These are phyloP conservation scores for Eremothecium coryli DNA, from an alignment of 1,139 yeast genomes.

Conservation along the genomic window DNA sequence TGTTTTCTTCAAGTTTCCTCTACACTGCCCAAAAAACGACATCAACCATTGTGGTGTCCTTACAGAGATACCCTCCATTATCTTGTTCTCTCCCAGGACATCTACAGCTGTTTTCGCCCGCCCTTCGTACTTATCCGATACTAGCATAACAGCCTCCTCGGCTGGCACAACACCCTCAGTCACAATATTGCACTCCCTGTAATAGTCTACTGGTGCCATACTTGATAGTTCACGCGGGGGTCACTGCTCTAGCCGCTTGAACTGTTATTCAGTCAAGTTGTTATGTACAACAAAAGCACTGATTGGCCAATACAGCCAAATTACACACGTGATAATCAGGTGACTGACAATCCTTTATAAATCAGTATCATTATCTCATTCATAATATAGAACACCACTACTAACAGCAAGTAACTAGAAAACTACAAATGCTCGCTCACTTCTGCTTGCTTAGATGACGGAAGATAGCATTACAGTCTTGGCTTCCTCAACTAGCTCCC, in stretches of 20 bases:
- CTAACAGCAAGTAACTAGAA: no score
- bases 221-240: no score
- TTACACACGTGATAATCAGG: no score
- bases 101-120: conserved; percentile 13
- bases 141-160: conserved; percentile 15
- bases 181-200: conserved; percentile 23
- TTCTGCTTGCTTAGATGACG: conserved; percentile 21
- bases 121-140: conserved; percentile 20
- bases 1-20: conserved; percentile 32
- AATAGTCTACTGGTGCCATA: conserved; percentile 14
- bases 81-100: conserved; percentile 17
- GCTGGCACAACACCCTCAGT: conserved; percentile 21
- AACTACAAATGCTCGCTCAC: no score
- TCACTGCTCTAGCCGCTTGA: no score
- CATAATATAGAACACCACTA: no score
- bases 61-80: conserved; percentile 25
- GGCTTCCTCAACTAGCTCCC: conserved; percentile 18
- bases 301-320: no score
- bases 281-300: no score
- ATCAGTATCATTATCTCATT: no score
- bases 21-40: conserved; percentile 16
- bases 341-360: no score
- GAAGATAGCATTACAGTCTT: conserved; percentile 23
- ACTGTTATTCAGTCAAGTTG: no score
- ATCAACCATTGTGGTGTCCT: conserved; percentile 22